Evolutionary conservation across 2,329 filamentous ascomycete species (phyloP), one percentile per base, ranked within the genome.

Genomic region (Xylariales sp.): DNA sequence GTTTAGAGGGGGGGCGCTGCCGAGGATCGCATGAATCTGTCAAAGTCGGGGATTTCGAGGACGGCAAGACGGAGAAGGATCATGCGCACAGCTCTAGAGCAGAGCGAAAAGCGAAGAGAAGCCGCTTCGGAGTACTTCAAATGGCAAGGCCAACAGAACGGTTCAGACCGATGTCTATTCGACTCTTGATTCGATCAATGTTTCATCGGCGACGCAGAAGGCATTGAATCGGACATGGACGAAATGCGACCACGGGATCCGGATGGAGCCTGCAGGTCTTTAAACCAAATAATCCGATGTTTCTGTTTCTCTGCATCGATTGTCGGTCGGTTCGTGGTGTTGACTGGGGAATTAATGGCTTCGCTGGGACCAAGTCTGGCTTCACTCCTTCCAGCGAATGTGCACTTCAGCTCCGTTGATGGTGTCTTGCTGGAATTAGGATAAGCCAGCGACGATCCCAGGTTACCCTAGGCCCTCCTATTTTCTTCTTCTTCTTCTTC

Each of bases 121-220:
- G 16, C n/a, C n/a, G 25, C 15, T 25, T 28, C 15, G 25, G 22
- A 9, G 25, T 4, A 10, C 19, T 18, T 16, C 25, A 27, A 27
- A 27, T n/a, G 24, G n/a, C n/a, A n/a, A n/a, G n/a, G n/a, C n/a
- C n/a, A n/a, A n/a, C n/a, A n/a, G n/a, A n/a, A n/a, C n/a, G n/a
- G n/a, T n/a, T n/a, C n/a, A n/a, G n/a, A n/a, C 24, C 24, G 40
- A 44, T 50, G 51, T 47, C 43, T 50, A 47, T 44, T 42, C 46
- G 42, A 46, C 47, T 51, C 44, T 40, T 51, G 50, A 52, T 51
- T 53, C 50, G 50, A 50, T 40, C 53, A 44, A 52, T 50, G 46
- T 46, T 46, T 49, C 46, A 45, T 49, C 43, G 22, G 45, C 40
- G 44, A 50, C 46, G 46, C 45, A 49, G 22, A 18, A 54, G 47